Percentiles rank a stretch among this genome's conserved stretches.
These are phyloP conservation scores for Xerocomellus intermedius DNA, from an alignment of 768 basidiomycete species.

Conservation along the genomic window DNA sequence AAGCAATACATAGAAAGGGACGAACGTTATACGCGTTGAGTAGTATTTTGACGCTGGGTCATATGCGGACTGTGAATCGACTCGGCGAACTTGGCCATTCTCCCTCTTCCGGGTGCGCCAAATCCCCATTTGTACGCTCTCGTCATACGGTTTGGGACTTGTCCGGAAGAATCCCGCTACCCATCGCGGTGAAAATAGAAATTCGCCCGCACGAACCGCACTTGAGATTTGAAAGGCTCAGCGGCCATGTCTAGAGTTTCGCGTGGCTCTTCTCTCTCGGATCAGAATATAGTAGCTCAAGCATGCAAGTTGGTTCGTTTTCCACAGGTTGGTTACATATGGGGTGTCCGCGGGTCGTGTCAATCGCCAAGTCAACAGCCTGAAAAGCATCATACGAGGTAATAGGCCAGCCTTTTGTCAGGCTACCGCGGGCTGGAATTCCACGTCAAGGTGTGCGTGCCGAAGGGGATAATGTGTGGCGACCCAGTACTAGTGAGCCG, in stretches of 20 bases:
- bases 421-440: conserved; percentile 15
- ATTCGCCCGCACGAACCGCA: conserved; percentile 23
- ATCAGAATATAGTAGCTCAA: conserved; percentile 14
- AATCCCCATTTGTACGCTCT: conserved; percentile 28
- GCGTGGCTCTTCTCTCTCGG: conserved; percentile 20
- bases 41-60: conserved; percentile 20
- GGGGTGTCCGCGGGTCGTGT: conserved; percentile 24
- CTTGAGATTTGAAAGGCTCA: conserved; percentile 24
- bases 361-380: conserved; percentile 28
- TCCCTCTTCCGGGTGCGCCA: conserved; percentile 11
- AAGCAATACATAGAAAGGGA: conserved; percentile 15
- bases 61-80: conserved; percentile 16
- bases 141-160: conserved; percentile 17
- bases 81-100: conserved; percentile 23
- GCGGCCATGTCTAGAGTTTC: conserved; percentile 21
- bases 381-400: conserved; percentile 15
- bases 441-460: conserved; percentile 23
- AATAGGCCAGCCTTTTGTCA: conserved; percentile 16
- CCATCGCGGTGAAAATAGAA: conserved; percentile 17
- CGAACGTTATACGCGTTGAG: conserved; percentile 25
- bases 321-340: conserved; percentile 12
- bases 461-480: conserved; percentile 15
- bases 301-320: conserved; percentile 5
- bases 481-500: conserved; percentile 10
- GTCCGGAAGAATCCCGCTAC: conserved; percentile 23